phyloP scores from a whole-genome alignment of 306 rosid species.

The Amphicarpaea edgeworthii region DNA sequence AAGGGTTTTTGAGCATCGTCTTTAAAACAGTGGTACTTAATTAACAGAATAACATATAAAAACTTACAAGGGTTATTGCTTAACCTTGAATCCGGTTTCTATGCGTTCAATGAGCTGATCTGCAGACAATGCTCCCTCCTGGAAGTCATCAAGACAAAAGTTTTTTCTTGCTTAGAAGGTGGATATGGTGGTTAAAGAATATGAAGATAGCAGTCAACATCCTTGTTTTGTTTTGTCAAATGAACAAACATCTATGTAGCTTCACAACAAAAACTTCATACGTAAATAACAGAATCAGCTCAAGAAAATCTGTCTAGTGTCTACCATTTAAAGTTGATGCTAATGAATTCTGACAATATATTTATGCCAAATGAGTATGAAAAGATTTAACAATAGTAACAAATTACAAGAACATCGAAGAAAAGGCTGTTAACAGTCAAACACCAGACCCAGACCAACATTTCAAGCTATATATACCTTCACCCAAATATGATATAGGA shows the following conservation, averaged over 20 bases:
- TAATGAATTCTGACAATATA: constrained; percentile 9
- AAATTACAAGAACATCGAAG: neutral
- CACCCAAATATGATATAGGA: constrained; percentile 7
- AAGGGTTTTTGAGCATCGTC: constrained; percentile 28
- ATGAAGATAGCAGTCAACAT: constrained; percentile 1
- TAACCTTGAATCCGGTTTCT: constrained; percentile 70
- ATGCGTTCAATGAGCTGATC: constrained; percentile 77
- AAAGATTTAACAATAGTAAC: neutral
- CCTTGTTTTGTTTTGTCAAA: constrained; percentile 22
- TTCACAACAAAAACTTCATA: neutral
- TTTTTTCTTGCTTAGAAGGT: neutral
- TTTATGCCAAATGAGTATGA: neutral
- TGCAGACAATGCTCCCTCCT: constrained; percentile 93
- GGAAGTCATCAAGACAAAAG: constrained; percentile 40
- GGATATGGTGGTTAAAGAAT: neutral
- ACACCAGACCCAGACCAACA: constrained; percentile 17
- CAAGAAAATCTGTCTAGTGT: constrained; percentile 9
- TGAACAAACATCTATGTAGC: constrained; percentile 27
- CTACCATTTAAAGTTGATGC: neutral
- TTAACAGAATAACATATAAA: constrained; percentile 6
- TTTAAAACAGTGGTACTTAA: neutral
- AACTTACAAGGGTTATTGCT: constrained; percentile 64
- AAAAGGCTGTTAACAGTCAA: neutral
- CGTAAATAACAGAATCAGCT: constrained; percentile 26
- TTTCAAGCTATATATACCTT: constrained; percentile 14